Conservation (phyloP, 2,329 filamentous ascomycete species). For the Trichoderma atroviride region DNA sequence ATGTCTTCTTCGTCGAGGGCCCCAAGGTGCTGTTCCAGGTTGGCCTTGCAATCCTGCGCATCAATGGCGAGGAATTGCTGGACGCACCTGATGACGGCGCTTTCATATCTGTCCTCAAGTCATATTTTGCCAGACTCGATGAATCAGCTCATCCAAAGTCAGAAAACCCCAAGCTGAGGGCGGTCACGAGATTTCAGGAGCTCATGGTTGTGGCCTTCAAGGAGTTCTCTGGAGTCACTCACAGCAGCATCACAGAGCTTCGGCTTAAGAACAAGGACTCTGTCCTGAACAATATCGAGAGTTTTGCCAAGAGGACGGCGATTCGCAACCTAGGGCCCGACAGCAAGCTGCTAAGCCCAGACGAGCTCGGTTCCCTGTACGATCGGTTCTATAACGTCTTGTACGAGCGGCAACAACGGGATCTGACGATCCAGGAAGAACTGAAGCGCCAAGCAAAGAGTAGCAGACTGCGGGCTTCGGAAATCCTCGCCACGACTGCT, state of each 20-base stretch:
- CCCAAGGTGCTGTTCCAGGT: constrained; percentile 98
- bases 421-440: constrained; percentile 76
- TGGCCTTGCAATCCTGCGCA: constrained; percentile 90
- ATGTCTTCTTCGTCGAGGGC: constrained; percentile 97
- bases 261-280: constrained; percentile 91
- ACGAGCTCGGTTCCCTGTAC: constrained; percentile 87
- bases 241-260: constrained; percentile 86
- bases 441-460: constrained; percentile 66
- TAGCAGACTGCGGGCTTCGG: constrained; percentile 48
- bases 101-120: constrained; percentile 94
- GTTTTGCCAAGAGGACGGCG: constrained; percentile 93
- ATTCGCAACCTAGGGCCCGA: constrained; percentile 95
- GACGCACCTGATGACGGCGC: constrained; percentile 93
- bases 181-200: constrained; percentile 95
- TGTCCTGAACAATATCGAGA: constrained; percentile 94
- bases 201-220: constrained; percentile 99
- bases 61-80: constrained; percentile 93
- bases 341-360: constrained; percentile 83
- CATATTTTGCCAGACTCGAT: constrained; percentile 89
- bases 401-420: constrained; percentile 87
- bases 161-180: constrained; percentile 89
- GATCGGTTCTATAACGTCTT: constrained; percentile 91
- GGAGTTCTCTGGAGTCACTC: constrained; percentile 94
- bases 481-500: constrained; percentile 41
- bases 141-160: constrained; percentile 95